Evolutionary conservation across 352 stramenopile genomes (phyloP).

Genomic region (Aphanomyces stellatus): DNA sequence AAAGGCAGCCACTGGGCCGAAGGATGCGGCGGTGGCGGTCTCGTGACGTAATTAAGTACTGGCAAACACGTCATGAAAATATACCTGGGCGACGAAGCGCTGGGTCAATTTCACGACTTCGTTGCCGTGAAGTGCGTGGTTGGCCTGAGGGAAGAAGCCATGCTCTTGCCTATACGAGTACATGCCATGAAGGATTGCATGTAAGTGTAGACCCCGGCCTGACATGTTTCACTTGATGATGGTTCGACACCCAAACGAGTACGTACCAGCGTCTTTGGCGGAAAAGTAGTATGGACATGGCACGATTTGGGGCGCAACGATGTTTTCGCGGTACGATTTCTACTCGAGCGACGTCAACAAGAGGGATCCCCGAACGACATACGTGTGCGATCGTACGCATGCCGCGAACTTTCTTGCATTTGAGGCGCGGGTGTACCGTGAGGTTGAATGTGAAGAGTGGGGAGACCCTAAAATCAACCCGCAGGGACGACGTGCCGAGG

Average conservation of each 20-base stretch:
- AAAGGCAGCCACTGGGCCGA: background rate
- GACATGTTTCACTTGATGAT: background rate
- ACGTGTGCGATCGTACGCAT: background rate
- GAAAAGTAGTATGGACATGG: background rate
- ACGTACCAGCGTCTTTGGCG: background rate
- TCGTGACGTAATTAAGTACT: background rate
- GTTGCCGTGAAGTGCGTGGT: constrained; percentile 22
- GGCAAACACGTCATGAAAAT: background rate
- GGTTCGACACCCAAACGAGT: too few relatives aligned
- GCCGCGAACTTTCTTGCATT: background rate
- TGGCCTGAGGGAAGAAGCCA: constrained; percentile 23
- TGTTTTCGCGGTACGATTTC: constrained; percentile 22
- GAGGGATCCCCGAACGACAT: background rate
- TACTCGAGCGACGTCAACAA: background rate
- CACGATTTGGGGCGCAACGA: background rate
- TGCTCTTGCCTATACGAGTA: constrained; percentile 25
- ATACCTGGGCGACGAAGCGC: constrained; percentile 20
- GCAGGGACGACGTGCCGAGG: background rate
- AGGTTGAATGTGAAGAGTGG: background rate
- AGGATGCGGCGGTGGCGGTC: background rate
- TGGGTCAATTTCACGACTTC: constrained; percentile 17
- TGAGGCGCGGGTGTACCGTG: background rate
- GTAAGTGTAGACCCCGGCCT: background rate
- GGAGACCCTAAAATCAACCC: background rate
- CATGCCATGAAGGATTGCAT: constrained; percentile 26